Evolutionary conservation across 1,284 basidiomycete species (phyloP).

Genomic region (Golubevia pallescens): DNA sequence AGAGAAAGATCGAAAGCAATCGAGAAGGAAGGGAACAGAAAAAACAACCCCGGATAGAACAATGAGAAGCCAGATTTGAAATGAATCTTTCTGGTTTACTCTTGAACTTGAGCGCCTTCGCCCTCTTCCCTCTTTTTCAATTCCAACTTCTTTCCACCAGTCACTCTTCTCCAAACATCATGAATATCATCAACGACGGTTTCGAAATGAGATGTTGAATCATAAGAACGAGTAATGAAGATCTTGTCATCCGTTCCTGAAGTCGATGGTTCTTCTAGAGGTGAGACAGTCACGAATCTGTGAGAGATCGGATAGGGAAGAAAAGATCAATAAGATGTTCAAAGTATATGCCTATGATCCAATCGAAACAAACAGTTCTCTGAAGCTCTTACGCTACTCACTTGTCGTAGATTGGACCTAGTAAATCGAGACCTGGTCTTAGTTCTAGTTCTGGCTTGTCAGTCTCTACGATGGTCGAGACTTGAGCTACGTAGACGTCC

Average conservation of each 20-base stretch:
- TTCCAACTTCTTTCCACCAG: conserved; percentile 54
- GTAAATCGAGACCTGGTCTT: conserved; percentile 83
- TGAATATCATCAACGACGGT: conserved; percentile 22
- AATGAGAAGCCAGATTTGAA: background rate
- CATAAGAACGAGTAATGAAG: conserved; percentile 96
- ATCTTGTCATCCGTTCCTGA: conserved; percentile 82
- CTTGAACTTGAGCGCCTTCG: conserved; percentile 61
- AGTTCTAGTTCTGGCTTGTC: conserved; percentile 91
- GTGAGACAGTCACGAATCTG: conserved; percentile 87
- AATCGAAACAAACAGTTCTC: background rate
- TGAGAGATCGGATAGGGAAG: too few species aligned
- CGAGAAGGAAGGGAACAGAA: too few species aligned
- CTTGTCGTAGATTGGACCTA: conserved; percentile 95
- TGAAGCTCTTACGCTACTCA: conserved; percentile 66
- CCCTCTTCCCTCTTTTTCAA: conserved; percentile 55
- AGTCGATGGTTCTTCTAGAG: conserved; percentile 87
- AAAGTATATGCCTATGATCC: too few species aligned
- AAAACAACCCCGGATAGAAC: too few species aligned
- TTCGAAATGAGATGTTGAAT: conserved; percentile 98
- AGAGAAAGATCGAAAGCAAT: too few species aligned
- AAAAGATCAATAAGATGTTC: too few species aligned
- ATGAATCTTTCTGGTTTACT: conserved; percentile 9
- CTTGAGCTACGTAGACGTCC: conserved; percentile 93
- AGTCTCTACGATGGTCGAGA: conserved; percentile 98
- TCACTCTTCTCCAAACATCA: conserved; percentile 57